A percentile compares a stretch with the other conserved stretches of the same genome.
phyloP scores from a whole-genome alignment of 1,139 yeast genomes.

The Hansenula lynferdii region DNA sequence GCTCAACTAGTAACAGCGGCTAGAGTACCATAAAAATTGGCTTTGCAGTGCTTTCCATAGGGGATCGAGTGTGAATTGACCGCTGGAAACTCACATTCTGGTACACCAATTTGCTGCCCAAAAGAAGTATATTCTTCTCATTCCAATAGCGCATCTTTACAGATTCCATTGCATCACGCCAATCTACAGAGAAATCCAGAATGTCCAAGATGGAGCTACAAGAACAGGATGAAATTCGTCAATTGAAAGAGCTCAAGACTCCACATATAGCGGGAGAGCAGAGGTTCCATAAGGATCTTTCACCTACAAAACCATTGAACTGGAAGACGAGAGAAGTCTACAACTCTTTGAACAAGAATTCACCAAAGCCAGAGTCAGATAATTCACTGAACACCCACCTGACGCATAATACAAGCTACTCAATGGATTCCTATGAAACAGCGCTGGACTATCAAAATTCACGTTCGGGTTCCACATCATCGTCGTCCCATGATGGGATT shows the following conservation, averaged over 20 bases:
- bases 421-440: constrained; percentile 15
- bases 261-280: neutral
- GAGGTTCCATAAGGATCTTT: constrained; percentile 10
- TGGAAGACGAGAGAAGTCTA: constrained; percentile 3
- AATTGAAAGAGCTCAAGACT: constrained; percentile 1
- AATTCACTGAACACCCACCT: constrained; percentile 10
- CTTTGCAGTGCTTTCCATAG: too few species aligned
- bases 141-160: neutral
- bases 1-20: too few species aligned
- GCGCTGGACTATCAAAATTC: constrained; percentile 12
- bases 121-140: neutral
- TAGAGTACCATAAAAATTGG: too few species aligned
- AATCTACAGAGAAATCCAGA: too few species aligned
- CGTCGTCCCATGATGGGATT: too few species aligned
- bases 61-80: too few species aligned
- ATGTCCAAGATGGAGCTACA: neutral
- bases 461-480: neutral
- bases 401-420: constrained; percentile 8
- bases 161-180: too few species aligned
- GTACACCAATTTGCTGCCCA: too few species aligned
- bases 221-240: neutral
- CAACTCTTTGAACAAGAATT: constrained; percentile 1
- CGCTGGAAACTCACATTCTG: too few species aligned
- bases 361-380: constrained; percentile 5
- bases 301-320: constrained; percentile 22